Conservation (phyloP, 225 moss, liverwort and hornwort genomes). For the Marchantia polymorpha region DNA sequence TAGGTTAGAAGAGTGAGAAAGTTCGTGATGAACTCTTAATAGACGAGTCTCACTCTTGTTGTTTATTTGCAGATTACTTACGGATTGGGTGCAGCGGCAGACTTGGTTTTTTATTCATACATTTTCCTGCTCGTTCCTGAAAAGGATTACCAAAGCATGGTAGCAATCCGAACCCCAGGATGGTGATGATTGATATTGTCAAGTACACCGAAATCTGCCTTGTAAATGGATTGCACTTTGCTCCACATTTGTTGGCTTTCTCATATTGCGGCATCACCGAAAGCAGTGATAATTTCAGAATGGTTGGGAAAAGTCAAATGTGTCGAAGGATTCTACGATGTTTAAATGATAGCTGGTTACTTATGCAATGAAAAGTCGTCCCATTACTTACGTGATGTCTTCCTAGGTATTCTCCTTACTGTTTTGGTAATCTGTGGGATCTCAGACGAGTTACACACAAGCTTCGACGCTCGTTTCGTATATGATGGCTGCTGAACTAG, state of each 20-base stretch:
- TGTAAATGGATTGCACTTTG: neutral
- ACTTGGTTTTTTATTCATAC: slow-evolving; percentile 43
- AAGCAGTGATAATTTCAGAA: too few relatives aligned
- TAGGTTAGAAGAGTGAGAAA: neutral
- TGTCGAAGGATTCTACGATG: neutral
- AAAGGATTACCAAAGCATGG: slow-evolving; percentile 46
- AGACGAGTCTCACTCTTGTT: neutral
- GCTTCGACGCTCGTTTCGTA: slow-evolving; percentile 42
- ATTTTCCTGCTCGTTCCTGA: slow-evolving; percentile 40
- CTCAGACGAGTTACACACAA: slow-evolving; percentile 49
- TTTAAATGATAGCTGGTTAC: neutral
- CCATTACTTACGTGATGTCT: neutral
- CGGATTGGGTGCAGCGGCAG: slow-evolving; percentile 41
- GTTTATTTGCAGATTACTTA: slow-evolving; percentile 31
- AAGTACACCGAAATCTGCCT: neutral
- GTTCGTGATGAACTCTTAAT: neutral
- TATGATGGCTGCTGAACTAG: slow-evolving; percentile 46
- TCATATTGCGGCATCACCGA: too few relatives aligned
- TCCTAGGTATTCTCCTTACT: neutral
- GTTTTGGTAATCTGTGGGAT: neutral
- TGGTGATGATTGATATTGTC: neutral
- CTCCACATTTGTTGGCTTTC: neutral
- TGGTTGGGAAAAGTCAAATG: neutral
- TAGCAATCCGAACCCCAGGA: neutral
- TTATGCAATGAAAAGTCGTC: neutral